Evolutionary conservation across 371 early-diverging fungal species (phyloP), one percentile per base, ranked within the genome.

Genomic region (Mucor racemosus): DNA sequence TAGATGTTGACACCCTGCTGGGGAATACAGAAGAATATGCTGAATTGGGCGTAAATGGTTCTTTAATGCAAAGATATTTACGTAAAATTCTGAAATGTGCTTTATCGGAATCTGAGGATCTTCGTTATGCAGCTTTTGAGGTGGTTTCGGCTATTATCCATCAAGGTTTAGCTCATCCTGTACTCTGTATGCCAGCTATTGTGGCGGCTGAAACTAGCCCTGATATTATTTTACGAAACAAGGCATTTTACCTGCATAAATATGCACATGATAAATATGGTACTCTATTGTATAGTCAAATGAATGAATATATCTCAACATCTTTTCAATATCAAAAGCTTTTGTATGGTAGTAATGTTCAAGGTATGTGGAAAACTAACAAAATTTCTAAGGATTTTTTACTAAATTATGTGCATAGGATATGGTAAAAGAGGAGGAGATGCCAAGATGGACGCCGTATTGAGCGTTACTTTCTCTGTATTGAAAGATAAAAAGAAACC

Each of bases 111-210:
- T 80, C 86, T 19, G 60, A 60, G 6, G 60, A 71, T 14, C 71
- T 93, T 14, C 84, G 89, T 17, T 75, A 76, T 26, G 76, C 85
- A 4, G 91, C 94, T 0, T 92, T 96, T 67, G 94, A 95, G 58
- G 91, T 94, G 0, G 78, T 96, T 0, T 76, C 84, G 3, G 75
- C 90, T 3, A 89, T 94, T 31, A 72, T 95, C 17, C 88, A 91
- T 59, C 95, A 95, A 67, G 96, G 96, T 0, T 80, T 95, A 13
- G 95, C 91, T 4, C 96, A 95, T 76, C 97, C 98, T 21, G 84
- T 93, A 4, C 70, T 90, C 59, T 92, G 92, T 68, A 90, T 96
- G 80, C 93, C 97, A 7, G 89, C 86, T 7, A 80, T 97, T 33
- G 87, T 94, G 13, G 95, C 96, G 0, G 86, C 97, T 64, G 90